Base-by-base conservation (phyloP, 2,329 filamentous ascomycete species). In the Lecanoromycetidae sp. region DNA sequence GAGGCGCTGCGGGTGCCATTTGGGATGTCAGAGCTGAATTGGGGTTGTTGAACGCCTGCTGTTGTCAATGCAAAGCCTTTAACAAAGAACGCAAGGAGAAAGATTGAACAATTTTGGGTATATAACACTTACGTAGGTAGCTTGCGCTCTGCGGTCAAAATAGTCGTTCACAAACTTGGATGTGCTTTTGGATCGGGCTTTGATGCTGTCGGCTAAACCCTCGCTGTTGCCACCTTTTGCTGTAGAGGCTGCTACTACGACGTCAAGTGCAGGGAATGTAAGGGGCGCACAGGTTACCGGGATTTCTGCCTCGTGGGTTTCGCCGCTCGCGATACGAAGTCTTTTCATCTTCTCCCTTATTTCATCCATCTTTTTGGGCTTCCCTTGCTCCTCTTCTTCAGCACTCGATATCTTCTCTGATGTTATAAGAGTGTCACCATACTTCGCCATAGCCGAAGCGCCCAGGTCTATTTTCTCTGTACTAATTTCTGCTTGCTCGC, bases 251-350 rank as follows among this genome's bases (percentile, higher is more conserved):
- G n/a, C 20, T 13, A 13, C 36, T 15, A 22, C 36, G 15, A 55
- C 41, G 30, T 72, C 66, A 1, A 72, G 58, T 3, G 58, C 59
- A 0, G 72, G 72, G 44, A 71, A 76, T 6, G 73, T 55, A 3
- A 77, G 60, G 0, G 72, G 68, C 0, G 72, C 68, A 3, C 72
- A 72, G 2, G 66, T 60, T 34, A 74, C 65, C 0, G 67, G 68
- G 23, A 67, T 59, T 40, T 60, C 54, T 30, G 66, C 58, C 26
- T 68, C 61, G 8, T 59, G 57, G 1, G 63, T 64, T 7, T 59
- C 60, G 1, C 56, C 66, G 32, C 64, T 64, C 0, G 63, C 66
- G 2, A 65, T 54, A 20, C 66, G 59, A 34, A 69, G 54, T 33
- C 59, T 62, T 25, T 41, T 26, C 38, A 41, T 19, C 38, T 41